Evolutionary conservation across 495 filamentous ascomycete species (phyloP).

Genomic region (Trypethelium eluteriae): DNA sequence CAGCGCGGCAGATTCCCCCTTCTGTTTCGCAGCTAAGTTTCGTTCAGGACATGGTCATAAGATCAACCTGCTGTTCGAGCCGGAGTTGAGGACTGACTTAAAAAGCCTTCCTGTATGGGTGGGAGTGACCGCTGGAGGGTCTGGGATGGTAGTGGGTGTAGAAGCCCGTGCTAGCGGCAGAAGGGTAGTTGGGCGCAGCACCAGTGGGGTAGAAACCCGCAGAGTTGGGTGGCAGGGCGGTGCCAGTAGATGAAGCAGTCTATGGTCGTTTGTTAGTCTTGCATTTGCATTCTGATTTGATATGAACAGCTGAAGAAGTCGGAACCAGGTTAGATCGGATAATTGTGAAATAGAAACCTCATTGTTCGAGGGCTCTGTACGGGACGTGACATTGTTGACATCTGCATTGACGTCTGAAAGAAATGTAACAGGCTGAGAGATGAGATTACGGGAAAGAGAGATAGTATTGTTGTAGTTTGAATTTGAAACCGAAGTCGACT

Average conservation of each 20-base stretch:
- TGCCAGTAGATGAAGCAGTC: neutral
- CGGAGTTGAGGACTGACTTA: neutral
- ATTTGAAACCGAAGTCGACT: neutral
- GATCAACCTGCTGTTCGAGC: neutral
- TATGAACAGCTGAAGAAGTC: neutral
- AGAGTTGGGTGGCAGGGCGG: slow-evolving; percentile 3
- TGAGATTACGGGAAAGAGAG: neutral
- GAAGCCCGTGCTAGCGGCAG: slow-evolving; percentile 2
- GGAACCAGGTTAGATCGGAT: neutral
- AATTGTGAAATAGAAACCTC: no score
- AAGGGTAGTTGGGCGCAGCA: neutral
- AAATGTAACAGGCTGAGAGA: neutral
- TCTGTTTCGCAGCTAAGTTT: neutral
- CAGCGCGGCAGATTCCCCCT: neutral
- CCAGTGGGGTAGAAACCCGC: slow-evolving; percentile 2
- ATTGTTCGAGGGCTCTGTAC: no score
- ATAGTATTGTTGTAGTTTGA: neutral
- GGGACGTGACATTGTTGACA: no score
- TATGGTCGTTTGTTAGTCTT: slow-evolving; percentile 1
- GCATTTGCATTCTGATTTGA: slow-evolving; percentile 4
- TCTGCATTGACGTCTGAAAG: no score
- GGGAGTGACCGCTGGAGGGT: neutral
- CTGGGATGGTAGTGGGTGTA: neutral
- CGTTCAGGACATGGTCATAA: slow-evolving; percentile 3
- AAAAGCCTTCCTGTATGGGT: neutral